A percentile compares a stretch with the other conserved stretches of the same genome.
phyloP scores from a whole-genome alignment of 768 basidiomycete species.

The Mycena vulgaris region DNA sequence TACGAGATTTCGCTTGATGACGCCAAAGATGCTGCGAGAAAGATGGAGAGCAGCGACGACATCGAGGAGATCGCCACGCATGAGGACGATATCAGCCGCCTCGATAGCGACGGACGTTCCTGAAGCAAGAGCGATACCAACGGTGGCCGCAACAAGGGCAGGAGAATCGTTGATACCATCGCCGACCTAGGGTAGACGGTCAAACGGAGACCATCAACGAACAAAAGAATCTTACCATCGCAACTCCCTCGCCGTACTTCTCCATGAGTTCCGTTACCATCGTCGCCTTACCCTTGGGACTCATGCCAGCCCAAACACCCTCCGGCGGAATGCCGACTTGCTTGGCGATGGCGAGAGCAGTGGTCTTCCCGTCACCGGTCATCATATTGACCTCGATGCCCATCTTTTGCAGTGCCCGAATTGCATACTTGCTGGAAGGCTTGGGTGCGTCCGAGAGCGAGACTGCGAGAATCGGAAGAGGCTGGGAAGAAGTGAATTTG shows the following conservation, averaged over 20 bases:
- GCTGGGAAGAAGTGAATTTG: constrained; percentile 55
- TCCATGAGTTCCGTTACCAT: constrained; percentile 87
- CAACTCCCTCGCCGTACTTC: constrained; percentile 80
- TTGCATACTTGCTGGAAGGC: constrained; percentile 86
- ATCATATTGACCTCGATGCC: constrained; percentile 94
- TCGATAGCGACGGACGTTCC: constrained; percentile 98
- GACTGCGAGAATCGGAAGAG: constrained; percentile 81
- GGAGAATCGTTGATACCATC: constrained; percentile 99
- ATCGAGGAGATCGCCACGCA: constrained; percentile 96
- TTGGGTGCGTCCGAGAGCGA: constrained; percentile 93
- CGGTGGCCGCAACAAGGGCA: constrained; percentile 94
- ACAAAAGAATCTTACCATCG: constrained; percentile 77
- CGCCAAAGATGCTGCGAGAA: constrained; percentile 88
- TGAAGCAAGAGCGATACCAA: constrained; percentile 96
- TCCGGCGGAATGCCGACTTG: constrained; percentile 90
- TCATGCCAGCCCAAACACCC: constrained; percentile 93
- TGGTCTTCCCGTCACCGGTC: constrained; percentile 92
- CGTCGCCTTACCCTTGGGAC: constrained; percentile 94
- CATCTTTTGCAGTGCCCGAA: constrained; percentile 87
- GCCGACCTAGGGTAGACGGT: constrained; percentile 76
- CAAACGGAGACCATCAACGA: constrained; percentile 10
- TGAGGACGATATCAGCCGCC: constrained; percentile 97
- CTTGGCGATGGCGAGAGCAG: constrained; percentile 90
- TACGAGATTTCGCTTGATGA: constrained; percentile 92
- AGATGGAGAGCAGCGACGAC: constrained; percentile 97